Evolutionary conservation across 2,329 filamentous ascomycete species (phyloP).

Genomic region (Dactylonectria estremocensis): DNA sequence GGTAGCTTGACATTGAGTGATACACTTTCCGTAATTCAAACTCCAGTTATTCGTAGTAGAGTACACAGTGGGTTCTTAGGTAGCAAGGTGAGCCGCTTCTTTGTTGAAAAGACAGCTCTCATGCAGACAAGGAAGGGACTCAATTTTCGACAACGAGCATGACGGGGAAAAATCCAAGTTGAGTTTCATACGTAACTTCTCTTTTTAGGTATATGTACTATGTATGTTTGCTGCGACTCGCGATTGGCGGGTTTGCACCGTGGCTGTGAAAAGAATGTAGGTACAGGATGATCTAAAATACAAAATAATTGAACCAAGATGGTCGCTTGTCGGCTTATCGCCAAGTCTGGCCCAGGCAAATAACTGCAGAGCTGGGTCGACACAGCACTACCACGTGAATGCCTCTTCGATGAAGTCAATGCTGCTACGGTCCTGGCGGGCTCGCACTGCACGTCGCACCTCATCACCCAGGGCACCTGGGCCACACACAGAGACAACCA

Average conservation of each 20-base stretch:
- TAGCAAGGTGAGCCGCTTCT: not conserved
- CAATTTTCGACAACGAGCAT: not conserved
- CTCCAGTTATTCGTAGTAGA: not conserved
- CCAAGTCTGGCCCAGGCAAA: not conserved
- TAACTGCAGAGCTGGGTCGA: not conserved
- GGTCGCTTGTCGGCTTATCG: constrained; percentile 1
- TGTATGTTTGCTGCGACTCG: constrained; percentile 10
- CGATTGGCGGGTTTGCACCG: constrained; percentile 10
- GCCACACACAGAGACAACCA: constrained; percentile 83
- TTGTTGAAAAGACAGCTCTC: not conserved
- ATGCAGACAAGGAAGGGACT: not conserved
- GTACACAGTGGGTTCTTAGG: too few relatives aligned
- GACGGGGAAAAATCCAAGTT: not conserved
- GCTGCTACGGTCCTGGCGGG: constrained; percentile 74
- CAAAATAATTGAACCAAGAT: constrained; percentile 21
- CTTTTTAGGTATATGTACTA: constrained; percentile 8
- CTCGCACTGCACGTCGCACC: constrained; percentile 77
- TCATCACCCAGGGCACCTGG: constrained; percentile 83
- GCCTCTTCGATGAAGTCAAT: constrained; percentile 87
- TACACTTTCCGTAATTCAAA: not conserved
- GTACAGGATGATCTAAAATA: constrained; percentile 29
- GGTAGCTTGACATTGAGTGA: not conserved
- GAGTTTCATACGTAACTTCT: constrained; percentile 4
- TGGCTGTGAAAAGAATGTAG: constrained; percentile 28
- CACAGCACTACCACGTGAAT: constrained; percentile 70